Evolutionary conservation across 2,329 filamentous ascomycete species (phyloP), one percentile per base, ranked within the genome.

Genomic region (Epichloe baconii): DNA sequence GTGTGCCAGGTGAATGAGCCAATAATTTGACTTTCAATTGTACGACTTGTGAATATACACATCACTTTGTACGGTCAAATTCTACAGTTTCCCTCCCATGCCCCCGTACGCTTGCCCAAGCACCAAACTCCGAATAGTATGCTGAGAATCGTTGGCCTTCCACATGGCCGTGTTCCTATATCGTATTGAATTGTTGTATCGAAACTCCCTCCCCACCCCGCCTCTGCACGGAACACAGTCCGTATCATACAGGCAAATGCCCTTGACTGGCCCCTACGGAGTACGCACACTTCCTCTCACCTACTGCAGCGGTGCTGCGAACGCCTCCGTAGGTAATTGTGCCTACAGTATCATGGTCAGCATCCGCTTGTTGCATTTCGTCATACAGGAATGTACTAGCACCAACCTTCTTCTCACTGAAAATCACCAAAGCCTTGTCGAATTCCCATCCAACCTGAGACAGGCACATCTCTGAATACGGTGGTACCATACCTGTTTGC

Each of bases 391-490:
- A 26, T 10, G 19, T 26, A 38, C 49, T 36, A 31, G 43, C 31
- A 59, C 73, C 63, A 71, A 85, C 86, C 74, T 83, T 88, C 52
- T 86, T 82, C 57, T 83, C 78, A 55, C 83, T 78, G 63, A 95
- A 96, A 35, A 86, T 80, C 50, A 76, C 71, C 57, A 90, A 69
- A 2, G 90, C 91, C 57, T 79, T 77, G 38, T 86, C 78, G 47
- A 90, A 80, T 63, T 94, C 79, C 88, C 89, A 97, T 38, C 76
- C 78, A 52, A 84, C 87, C 53, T 89, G 82, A 3, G 80, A 76
- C 15, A 97, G 74, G 60, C 91, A 96, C 73, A 94, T 78, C 58
- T 83, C 78, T 1, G 89, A 85, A 64, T 86, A 95, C 53, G 86
- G 74, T 10, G 82, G 68, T 8, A 80, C 93, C 82, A 98, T 88